Base-by-base conservation (phyloP, 2,329 filamentous ascomycete genomes). In the Colletotrichum viniferum region DNA sequence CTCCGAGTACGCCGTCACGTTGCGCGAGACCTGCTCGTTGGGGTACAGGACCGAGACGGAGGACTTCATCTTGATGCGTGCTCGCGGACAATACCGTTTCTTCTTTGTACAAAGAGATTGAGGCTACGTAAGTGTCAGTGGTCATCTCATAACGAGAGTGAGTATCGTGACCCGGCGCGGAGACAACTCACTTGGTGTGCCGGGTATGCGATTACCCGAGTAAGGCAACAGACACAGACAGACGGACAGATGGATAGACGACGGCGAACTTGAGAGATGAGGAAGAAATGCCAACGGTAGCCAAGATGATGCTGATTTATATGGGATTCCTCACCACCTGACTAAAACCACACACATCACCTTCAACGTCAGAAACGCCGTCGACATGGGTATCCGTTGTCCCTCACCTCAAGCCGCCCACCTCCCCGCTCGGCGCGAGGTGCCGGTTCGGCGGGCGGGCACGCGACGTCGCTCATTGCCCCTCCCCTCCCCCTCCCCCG, bases 1-100 rank as follows among this genome's bases (percentile, higher is more conserved):
- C 43, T 83, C 81, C 21, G 87, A 82, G 79, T 90, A 89, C 14
- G 83, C 80, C 16, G 84, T 83, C 75, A 89, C 87, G 21, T 81
- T 83, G 65, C 80, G 77, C 67, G 84, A 84, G 66, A 88, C 83
- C 69, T 84, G 78, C 30, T 84, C 81, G 68, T 85, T 88, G 36
- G 84, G 82, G 78, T 87, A 89, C 43, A 89, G 83, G 30, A 81
- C 78, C 28, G 83, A 82, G n/a, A 78, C 78, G 78, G 82, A 83
- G 26, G 81, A 78, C 78, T 86, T 86, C 86, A 87, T 87, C 9
- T 55, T 82, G 78, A 10, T 12, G 18, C 5, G 38, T 48, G 38
- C 38, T 48, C 38, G n/a, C 18, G 38, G 38, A 24, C 16, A 18
- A 12, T 13, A 7, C 7, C 8, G 36, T 52, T 48, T 34, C 14